phyloP scores from a whole-genome alignment of 2,329 filamentous ascomycete genomes.

The Diaporthe ampelina region DNA sequence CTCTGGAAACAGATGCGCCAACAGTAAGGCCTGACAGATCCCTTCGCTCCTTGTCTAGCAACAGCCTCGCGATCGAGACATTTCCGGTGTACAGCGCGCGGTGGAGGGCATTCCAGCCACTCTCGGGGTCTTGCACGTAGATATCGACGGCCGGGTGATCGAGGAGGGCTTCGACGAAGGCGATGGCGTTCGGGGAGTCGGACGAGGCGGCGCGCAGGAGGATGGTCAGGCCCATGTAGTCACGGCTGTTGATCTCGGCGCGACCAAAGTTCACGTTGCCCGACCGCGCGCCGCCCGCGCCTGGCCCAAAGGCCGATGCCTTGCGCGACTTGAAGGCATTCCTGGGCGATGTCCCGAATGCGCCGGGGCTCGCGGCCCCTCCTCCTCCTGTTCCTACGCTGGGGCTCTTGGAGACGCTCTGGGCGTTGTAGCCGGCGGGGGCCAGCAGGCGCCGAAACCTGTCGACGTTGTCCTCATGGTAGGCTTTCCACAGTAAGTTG shows the following conservation, averaged over 20 bases:
- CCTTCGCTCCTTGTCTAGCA: constrained; percentile 82
- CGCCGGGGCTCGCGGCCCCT: constrained; percentile 52
- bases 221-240: constrained; percentile 84
- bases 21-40: constrained; percentile 73
- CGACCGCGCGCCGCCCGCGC: constrained; percentile 59
- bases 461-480: constrained; percentile 98
- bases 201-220: constrained; percentile 89
- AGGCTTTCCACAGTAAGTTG: constrained; percentile 90
- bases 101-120: constrained; percentile 95
- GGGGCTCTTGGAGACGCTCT: constrained; percentile 68
- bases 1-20: constrained; percentile 70
- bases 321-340: constrained; percentile 65
- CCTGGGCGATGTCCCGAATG: constrained; percentile 64
- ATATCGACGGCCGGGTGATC: constrained; percentile 88
- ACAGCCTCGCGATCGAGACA: constrained; percentile 83
- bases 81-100: constrained; percentile 92
- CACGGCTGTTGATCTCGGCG: constrained; percentile 86
- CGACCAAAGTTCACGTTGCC: constrained; percentile 59
- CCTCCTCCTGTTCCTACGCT: constrained; percentile 54
- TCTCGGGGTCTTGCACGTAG: constrained; percentile 89
- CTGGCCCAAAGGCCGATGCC: constrained; percentile 63
- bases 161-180: constrained; percentile 84
- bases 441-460: constrained; percentile 91
- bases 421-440: constrained; percentile 72
- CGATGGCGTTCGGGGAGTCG: constrained; percentile 74